phyloP scores from a whole-genome alignment of 805 yeast species.

The Starmerella geochares region DNA sequence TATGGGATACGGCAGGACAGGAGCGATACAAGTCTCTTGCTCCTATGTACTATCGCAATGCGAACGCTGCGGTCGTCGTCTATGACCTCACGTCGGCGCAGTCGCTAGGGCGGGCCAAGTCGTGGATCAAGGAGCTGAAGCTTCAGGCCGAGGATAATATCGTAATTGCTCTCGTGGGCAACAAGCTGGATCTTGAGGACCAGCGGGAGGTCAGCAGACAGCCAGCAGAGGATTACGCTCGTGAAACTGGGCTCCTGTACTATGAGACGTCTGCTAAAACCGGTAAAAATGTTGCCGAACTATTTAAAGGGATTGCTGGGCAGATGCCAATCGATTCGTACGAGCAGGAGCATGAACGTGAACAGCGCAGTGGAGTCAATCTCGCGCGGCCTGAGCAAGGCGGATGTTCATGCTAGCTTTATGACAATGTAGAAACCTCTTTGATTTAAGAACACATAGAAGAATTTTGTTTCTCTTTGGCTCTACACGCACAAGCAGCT shows the following conservation, averaged over 20 bases:
- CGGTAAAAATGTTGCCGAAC: conserved; percentile 48
- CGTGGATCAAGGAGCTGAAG: conserved; percentile 86
- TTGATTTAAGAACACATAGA: neutral
- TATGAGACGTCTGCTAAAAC: conserved; percentile 61
- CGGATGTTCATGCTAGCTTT: conserved; percentile 33
- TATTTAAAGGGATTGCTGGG: conserved; percentile 40
- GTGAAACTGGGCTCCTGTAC: conserved; percentile 42
- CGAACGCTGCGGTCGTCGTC: conserved; percentile 77
- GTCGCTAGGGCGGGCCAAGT: conserved; percentile 68
- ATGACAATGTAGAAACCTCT: neutral
- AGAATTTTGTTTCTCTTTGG: neutral
- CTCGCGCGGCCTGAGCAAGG: conserved; percentile 19
- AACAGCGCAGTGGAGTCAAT: conserved; percentile 24
- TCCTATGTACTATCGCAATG: conserved; percentile 73
- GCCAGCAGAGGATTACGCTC: conserved; percentile 42
- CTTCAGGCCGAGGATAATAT: conserved; percentile 67
- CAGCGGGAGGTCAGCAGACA: conserved; percentile 38
- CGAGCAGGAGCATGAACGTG: conserved; percentile 24
- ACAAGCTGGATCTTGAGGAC: conserved; percentile 56
- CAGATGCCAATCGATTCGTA: conserved; percentile 39
- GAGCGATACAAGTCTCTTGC: conserved; percentile 74
- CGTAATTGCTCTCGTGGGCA: conserved; percentile 79
- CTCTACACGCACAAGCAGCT: neutral
- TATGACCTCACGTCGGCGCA: conserved; percentile 63
- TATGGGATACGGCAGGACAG: conserved; percentile 94